phyloP scores from a whole-genome alignment of 805 yeast genomes.

The Teunomyces panamensis region DNA sequence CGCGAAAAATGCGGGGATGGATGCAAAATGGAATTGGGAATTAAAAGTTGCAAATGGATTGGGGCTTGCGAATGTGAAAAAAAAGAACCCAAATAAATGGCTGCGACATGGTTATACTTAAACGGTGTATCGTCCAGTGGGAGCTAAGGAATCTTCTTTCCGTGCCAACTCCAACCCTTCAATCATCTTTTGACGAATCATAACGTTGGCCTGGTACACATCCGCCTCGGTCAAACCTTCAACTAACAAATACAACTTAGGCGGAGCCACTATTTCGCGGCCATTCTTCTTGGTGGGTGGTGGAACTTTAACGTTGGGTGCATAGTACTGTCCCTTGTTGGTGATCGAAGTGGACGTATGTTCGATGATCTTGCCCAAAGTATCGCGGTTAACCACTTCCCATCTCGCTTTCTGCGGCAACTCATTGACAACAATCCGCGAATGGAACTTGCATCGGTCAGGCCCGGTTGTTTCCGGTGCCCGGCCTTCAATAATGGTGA shows the following conservation, averaged over 20 bases:
- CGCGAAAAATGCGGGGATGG: not conserved
- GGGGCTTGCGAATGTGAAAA: not conserved
- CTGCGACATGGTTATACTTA: conserved; percentile 11
- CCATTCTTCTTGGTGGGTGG: conserved; percentile 49
- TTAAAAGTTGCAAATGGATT: not conserved
- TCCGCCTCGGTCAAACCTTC: conserved; percentile 67
- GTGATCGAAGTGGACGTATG: conserved; percentile 75
- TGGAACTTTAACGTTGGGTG: conserved; percentile 39
- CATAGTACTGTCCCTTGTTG: conserved; percentile 71
- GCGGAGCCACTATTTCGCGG: conserved; percentile 52
- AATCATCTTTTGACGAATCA: conserved; percentile 53
- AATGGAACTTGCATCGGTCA: conserved; percentile 54
- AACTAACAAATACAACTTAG: conserved; percentile 71
- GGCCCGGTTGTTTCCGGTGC: conserved; percentile 56
- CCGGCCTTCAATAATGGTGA: conserved; percentile 49
- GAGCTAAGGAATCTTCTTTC: conserved; percentile 40
- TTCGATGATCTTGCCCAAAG: conserved; percentile 62
- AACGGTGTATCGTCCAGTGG: conserved; percentile 50
- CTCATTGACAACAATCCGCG: conserved; percentile 77
- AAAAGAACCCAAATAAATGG: not conserved
- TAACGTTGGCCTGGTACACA: conserved; percentile 56
- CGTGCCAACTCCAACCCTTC: conserved; percentile 54
- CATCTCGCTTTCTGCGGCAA: conserved; percentile 78
- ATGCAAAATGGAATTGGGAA: not conserved
- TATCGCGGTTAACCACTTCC: conserved; percentile 69